Evolutionary conservation across 2,329 filamentous ascomycete species (phyloP).

Genomic region (Cadophora sp.): DNA sequence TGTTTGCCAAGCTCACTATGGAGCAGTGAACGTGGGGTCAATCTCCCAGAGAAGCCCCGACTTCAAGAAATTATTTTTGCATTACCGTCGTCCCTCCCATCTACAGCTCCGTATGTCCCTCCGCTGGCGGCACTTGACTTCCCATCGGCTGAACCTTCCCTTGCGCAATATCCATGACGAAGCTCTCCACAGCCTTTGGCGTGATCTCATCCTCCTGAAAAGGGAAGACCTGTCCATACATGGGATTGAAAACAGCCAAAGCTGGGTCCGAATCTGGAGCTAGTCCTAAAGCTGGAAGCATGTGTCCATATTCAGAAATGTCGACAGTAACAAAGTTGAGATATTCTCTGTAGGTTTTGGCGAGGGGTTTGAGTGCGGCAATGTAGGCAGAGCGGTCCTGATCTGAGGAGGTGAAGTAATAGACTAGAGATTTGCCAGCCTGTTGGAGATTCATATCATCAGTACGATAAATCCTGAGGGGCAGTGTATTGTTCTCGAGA

Average conservation of each 20-base stretch:
- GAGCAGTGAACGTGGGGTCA: too few relatives aligned
- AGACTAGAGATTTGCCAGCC: slow-evolving; percentile 49
- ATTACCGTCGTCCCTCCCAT: not conserved
- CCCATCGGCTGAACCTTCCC: slow-evolving; percentile 33
- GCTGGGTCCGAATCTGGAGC: slow-evolving; percentile 39
- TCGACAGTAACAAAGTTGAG: slow-evolving; percentile 57
- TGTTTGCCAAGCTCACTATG: too few relatives aligned
- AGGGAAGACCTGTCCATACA: slow-evolving; percentile 53
- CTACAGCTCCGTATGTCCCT: slow-evolving; percentile 14
- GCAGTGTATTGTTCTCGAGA: not conserved
- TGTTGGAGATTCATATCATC: too few relatives aligned
- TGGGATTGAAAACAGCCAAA: slow-evolving; percentile 53
- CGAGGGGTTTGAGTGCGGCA: slow-evolving; percentile 48
- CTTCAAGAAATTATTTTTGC: not conserved
- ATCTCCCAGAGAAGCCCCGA: too few relatives aligned
- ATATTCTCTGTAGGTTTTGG: slow-evolving; percentile 54
- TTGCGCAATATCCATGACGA: slow-evolving; percentile 53
- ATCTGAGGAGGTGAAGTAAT: slow-evolving; percentile 45
- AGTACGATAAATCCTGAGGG: too few relatives aligned
- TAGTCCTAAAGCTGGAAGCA: slow-evolving; percentile 51
- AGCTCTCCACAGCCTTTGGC: slow-evolving; percentile 48
- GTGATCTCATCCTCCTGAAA: slow-evolving; percentile 44
- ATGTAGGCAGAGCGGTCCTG: slow-evolving; percentile 47
- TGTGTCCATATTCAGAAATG: slow-evolving; percentile 52
- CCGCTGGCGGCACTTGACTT: not conserved